Base-by-base conservation (phyloP, 495 filamentous ascomycete genomes). In the Astrocystis sublimbata region DNA sequence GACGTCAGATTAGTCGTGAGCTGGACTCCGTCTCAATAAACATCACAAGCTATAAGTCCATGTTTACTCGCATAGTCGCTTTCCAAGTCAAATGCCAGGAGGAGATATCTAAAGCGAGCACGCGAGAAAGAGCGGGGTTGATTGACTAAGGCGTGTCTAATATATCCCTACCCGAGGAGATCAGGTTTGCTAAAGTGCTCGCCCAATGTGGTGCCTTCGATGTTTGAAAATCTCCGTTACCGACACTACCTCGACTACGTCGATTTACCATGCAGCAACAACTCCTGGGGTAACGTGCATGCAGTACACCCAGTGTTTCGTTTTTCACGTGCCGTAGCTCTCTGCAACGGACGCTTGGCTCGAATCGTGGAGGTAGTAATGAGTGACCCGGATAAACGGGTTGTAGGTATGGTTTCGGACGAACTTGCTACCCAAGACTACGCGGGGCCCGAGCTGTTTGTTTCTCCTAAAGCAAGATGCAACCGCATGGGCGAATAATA, bases 301-400 rank as follows among this genome's bases (percentile, higher is more conserved):
- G 23, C 31, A 21, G 35, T 26, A 54, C 9, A 54, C 17, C 24
- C 19, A 12, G 31, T 40, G 23, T 21, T 47, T n/a, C n/a, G n/a
- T n/a, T n/a, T n/a, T n/a, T 30, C 33, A 35, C 23, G 36, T 30
- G 42, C 36, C 8, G 35, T 41, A 36, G 8, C 15, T 2, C 10
- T 55, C 23, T 8, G 13, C 30, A 30, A 24, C 2, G 19, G 26
- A 38, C 15, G n/a, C n/a, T n/a, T n/a, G n/a, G n/a, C 33, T 30
- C 30, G 52, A 58, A 35, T 31, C 28, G 17, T 7, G 26, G 35
- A 24, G 26, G 23, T 41, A n/a, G 40, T 23, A 28, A 17, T 36
- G n/a, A n/a, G n/a, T n/a, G 15, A 53, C 17, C 45, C 49, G 58
- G 58, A 50, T 53, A 43, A 53, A 61, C 10, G 58, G 33, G 33